Percentiles rank a stretch among this genome's conserved stretches.
Evolutionary conservation across 192 early-diverging fungal species (phyloP).

Genomic region (Lobosporangium transversale): DNA sequence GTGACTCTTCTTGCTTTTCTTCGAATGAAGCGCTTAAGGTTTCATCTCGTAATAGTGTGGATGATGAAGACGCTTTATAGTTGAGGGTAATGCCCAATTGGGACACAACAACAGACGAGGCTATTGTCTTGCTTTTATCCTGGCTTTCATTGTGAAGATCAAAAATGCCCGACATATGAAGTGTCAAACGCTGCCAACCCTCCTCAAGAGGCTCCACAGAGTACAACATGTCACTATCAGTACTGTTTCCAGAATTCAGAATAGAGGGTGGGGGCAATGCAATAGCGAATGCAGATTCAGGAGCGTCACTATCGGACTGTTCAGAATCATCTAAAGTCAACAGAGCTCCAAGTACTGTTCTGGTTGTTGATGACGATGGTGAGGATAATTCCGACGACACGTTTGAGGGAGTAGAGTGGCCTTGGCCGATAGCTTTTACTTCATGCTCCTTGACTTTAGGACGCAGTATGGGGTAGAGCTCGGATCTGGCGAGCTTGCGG

Average conservation of each 20-base stretch:
- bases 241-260: background rate
- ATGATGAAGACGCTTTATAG: no score
- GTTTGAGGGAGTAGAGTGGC: background rate
- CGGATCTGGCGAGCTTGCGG: background rate
- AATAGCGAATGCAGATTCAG: background rate
- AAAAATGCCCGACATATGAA: constrained; percentile 34
- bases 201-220: constrained; percentile 12
- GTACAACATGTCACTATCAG: background rate
- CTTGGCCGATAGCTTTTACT: background rate
- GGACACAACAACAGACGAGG: constrained; percentile 19
- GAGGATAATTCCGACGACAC: background rate
- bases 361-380: no score
- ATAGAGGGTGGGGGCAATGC: no score
- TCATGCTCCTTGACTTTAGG: background rate
- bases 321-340: background rate
- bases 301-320: background rate
- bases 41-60: no score
- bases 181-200: constrained; percentile 23
- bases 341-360: no score
- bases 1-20: background rate
- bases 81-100: constrained; percentile 27
- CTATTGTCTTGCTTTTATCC: background rate
- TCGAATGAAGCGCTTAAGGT: no score
- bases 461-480: background rate
- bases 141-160: background rate